Base-by-base conservation (phyloP, 192 early-diverging fungal genomes). In the Piromyces finnis region DNA sequence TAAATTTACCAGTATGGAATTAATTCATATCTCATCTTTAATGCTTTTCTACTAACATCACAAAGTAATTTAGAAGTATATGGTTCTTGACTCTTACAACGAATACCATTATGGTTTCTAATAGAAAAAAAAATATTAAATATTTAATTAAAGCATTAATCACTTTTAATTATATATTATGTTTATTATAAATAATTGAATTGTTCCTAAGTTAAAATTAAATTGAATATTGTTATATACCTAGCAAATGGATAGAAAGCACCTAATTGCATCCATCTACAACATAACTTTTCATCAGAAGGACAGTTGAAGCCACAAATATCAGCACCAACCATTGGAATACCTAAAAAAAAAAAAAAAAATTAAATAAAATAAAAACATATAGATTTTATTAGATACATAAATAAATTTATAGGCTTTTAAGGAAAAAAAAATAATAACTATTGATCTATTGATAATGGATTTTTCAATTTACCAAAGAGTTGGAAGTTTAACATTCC, bases 321-420 rank as follows among this genome's bases (percentile, higher is more conserved):
- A 82, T 94, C 92, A 18, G 92, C 82, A 26, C 92, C 92, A 3
- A 89, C 85, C 84, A 91, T 90, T 0, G 91, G 91, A 35, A 94
- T 90, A 36, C 41, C 41, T 51, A 22, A 39, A 39, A 15, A 39
- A 12, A 15, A 39, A 39, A 15, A 39, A 39, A 39, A 39, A 39
- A 12, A 39, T 15, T 15, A 39, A 39, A 39, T 15, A 39, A 39
- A 39, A 39, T 15, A 35, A 35, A 35, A 35, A 7, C 12, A 7
- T 35, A 7, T 35, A 35, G 3, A 7, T 35, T 35, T 12, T 35
- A 35, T 35, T 35, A 35, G n/a, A n/a, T n/a, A n/a, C n/a, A n/a
- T n/a, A n/a, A n/a, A n/a, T n/a, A n/a, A n/a, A n/a, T n/a, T n/a
- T n/a, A n/a, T n/a, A n/a, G n/a, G n/a, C n/a, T n/a, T n/a, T n/a